These are phyloP conservation scores for Suhomyces wounanorum DNA, from an alignment of 1,139 yeast genomes.

Conservation along the genomic window DNA sequence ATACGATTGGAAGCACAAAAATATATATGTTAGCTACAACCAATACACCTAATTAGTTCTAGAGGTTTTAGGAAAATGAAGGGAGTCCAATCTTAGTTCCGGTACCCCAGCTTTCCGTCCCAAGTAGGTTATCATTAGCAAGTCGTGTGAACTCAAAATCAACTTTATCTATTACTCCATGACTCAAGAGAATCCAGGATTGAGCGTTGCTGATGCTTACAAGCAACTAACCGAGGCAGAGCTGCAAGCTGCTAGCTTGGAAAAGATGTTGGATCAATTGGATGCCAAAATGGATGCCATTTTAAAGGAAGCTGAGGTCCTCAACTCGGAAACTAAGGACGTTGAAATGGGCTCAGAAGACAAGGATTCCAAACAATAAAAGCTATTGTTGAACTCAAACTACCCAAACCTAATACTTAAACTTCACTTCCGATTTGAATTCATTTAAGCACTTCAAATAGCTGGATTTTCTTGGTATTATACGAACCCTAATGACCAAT, in stretches of 20 bases:
- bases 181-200: conserved; percentile 18
- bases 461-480: no score
- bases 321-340: conserved; percentile 7
- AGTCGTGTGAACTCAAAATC: neutral
- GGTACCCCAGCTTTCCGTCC: no score
- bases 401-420: no score
- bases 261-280: conserved; percentile 54
- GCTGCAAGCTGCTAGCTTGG: conserved; percentile 52
- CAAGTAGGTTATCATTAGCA: no score
- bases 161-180: conserved; percentile 6
- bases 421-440: neutral
- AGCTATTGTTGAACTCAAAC: no score
- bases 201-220: conserved; percentile 48
- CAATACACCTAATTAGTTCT: no score
- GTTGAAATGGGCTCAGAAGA: neutral
- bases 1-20: no score
- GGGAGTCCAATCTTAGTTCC: no score
- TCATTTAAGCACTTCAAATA: no score
- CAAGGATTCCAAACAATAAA: neutral
- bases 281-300: conserved; percentile 57
- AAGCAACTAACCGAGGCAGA: conserved; percentile 59
- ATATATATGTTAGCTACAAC: no score
- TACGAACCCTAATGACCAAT: no score
- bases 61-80: no score
- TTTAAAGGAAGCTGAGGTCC: conserved; percentile 40